Conservation (phyloP, 78 protist genomes). For the Blattamonas nauphoetae region DNA sequence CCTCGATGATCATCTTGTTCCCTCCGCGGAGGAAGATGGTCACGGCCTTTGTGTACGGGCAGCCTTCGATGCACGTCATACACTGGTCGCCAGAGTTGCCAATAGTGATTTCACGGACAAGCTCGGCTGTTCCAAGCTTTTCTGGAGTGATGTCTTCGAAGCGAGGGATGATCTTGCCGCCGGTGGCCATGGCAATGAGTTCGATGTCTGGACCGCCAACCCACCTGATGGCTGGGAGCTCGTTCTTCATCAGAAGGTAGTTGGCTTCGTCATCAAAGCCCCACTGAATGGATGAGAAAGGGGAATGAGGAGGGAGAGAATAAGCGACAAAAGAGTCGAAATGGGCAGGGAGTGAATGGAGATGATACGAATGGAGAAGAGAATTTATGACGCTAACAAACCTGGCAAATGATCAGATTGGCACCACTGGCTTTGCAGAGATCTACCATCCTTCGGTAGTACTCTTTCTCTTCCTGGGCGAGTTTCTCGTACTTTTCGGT, state of each 20-base stretch:
- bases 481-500: conserved; percentile 71
- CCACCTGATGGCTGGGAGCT: conserved; percentile 98
- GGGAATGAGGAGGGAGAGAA: background rate
- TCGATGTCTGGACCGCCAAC: conserved; percentile 98
- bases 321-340: too few relatives aligned
- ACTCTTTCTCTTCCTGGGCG: conserved; percentile 71
- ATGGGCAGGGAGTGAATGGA: too few relatives aligned
- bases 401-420: conserved; percentile 58
- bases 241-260: conserved; percentile 85
- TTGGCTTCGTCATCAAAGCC: conserved; percentile 99
- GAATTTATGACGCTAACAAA: background rate
- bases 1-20: conserved; percentile 95
- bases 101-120: conserved; percentile 78
- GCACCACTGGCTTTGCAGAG: conserved; percentile 85
- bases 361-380: too few relatives aligned
- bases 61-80: conserved; percentile 89
- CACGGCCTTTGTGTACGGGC: conserved; percentile 90
- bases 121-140: conserved; percentile 90
- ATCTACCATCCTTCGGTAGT: conserved; percentile 44
- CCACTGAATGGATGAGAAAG: conserved; percentile 74
- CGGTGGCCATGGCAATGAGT: conserved; percentile 98
- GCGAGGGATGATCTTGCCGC: conserved; percentile 97
- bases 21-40: conserved; percentile 97
- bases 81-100: conserved; percentile 91
- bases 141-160: conserved; percentile 89